Conservation (phyloP, 2,329 filamentous ascomycete genomes). For the Hypoxylon sp. region DNA sequence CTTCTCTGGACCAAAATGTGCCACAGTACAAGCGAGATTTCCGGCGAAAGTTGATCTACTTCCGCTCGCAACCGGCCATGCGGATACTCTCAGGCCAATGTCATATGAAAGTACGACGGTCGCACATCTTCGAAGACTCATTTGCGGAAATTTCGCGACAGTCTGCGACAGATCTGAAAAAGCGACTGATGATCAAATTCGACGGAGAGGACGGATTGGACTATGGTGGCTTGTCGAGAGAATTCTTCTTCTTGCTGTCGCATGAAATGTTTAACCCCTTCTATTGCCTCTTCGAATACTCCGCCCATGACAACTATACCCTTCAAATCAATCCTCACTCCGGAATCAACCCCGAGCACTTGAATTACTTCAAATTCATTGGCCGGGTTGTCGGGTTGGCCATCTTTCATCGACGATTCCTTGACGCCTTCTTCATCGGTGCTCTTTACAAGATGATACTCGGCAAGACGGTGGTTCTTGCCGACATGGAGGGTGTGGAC, state of each 20-base stretch:
- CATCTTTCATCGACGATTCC: conserved; percentile 97
- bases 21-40: conserved; percentile 99
- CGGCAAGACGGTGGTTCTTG: conserved; percentile 88
- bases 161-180: conserved; percentile 95
- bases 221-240: conserved; percentile 95
- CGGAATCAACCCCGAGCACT: conserved; percentile 97
- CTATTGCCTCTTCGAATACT: conserved; percentile 99
- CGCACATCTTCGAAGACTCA: conserved; percentile 98
- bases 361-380: conserved; percentile 99
- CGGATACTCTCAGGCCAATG: conserved; percentile 96
- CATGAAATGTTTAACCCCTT: conserved; percentile 99
- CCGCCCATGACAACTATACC: conserved; percentile 99
- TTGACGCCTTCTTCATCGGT: conserved; percentile 99
- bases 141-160: conserved; percentile 99
- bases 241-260: conserved; percentile 99
- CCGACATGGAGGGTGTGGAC: conserved; percentile 99
- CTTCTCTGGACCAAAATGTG: conserved; percentile 96
- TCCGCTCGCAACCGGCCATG: conserved; percentile 96
- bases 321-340: conserved; percentile 99
- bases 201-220: conserved; percentile 98
- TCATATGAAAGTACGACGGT: conserved; percentile 96
- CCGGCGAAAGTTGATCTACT: conserved; percentile 97
- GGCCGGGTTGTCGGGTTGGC: conserved; percentile 95
- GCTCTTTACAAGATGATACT: conserved; percentile 99
- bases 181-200: conserved; percentile 99